Evolutionary conservation across 139 green algal genomes (phyloP).

Genomic region (Monoraphidium neglectum): DNA sequence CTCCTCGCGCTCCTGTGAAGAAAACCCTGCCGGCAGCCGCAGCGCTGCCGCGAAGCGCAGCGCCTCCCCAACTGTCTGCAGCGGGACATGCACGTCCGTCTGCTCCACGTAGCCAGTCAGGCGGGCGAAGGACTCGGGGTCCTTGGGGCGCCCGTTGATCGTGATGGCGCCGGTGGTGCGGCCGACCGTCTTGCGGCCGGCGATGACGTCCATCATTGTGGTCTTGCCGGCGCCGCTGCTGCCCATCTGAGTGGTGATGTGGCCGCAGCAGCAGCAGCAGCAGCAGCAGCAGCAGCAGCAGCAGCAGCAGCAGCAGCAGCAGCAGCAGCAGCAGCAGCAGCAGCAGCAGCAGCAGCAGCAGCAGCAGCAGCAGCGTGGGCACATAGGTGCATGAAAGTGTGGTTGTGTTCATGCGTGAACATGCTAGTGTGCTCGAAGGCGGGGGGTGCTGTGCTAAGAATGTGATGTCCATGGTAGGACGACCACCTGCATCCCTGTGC

Average conservation of each 20-base stretch:
- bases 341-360: no score
- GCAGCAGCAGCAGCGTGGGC: no score
- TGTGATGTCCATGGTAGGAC: no score
- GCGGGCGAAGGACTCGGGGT: conserved; percentile 54
- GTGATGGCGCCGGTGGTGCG: conserved; percentile 64
- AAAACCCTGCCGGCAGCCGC: conserved; percentile 40
- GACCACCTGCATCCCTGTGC: no score
- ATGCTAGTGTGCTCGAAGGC: no score
- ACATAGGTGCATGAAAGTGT: no score
- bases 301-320: no score
- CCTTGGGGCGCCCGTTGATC: neutral
- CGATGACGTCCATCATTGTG: conserved; percentile 80
- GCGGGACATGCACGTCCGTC: conserved; percentile 45
- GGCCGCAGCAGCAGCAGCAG: conserved; percentile 4
- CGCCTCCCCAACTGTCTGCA: conserved; percentile 61
- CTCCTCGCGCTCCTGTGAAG: conserved; percentile 2
- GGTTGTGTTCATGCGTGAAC: no score
- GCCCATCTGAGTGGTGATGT: conserved; percentile 71
- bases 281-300: no score
- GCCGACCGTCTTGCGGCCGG: conserved; percentile 78
- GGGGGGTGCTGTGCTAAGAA: no score
- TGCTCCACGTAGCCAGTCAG: conserved; percentile 60
- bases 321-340: neutral
- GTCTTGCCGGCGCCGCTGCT: conserved; percentile 67
- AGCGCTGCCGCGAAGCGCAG: conserved; percentile 66